Base-by-base conservation (phyloP, 352 stramenopile species). In the Globisporangium cederbergense region DNA sequence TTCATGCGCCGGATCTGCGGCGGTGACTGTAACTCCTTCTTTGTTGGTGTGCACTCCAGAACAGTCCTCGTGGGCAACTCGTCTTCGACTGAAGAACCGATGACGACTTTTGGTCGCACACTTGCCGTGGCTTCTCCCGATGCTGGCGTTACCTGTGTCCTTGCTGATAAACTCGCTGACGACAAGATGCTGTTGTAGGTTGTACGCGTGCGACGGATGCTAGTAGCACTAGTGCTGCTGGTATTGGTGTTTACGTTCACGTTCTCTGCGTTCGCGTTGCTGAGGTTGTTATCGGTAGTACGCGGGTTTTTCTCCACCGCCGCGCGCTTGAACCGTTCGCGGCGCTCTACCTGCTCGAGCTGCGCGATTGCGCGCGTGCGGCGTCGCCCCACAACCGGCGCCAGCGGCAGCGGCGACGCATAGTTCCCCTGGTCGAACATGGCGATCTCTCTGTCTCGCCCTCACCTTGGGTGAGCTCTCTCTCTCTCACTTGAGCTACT, bases 41-140 rank as follows among this genome's bases (percentile, higher is more conserved):
- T 87, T 43, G 79, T 74, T 0, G 74, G 81, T 28, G 79, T 89
- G 11, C 72, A 72, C 56, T 89, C 77, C 32, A 87, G 77, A 8
- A 45, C 62, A 9, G 46, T 65, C 11, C 22, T 20, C 0, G 13
- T 20, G 5, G 30, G 22, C 16, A 74, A 25, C 42, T 72, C 62
- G 13, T 50, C 56, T 25, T 67, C 67, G 20, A 79, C 71, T 7
- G 73, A 79, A 28, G 73, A 67, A 58, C 70, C 73, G 20, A 71
- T 28, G 4, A 67, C 53, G 30, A 76, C 59, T 20, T 66, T 58
- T 10, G 54, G 38, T 16, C 53, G 54, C 16, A 38, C 28, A 6
- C 28, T 50, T 30, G 61, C 42, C 25, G 54, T 43, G 1, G 14
- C 50, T 50, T 25, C 61, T 22, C 20, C 8, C 49, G n/a, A 28